Percentiles rank a stretch among this genome's conserved stretches.
Conservation (phyloP, 1,139 yeast genomes). For the Eremothecium cymbalariae region DNA sequence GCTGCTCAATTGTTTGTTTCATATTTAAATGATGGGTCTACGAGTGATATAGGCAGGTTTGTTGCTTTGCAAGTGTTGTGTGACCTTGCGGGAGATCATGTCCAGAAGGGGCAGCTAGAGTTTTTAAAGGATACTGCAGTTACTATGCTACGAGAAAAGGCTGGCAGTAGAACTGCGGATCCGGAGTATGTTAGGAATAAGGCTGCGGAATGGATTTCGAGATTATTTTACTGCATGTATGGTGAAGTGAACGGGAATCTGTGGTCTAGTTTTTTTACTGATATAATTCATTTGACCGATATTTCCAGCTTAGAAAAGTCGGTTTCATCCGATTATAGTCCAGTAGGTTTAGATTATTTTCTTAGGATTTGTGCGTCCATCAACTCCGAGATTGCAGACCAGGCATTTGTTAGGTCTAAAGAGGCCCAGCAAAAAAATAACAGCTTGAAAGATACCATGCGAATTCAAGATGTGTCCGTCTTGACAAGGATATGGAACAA, state of each 20-base stretch:
- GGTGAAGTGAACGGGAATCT: slow-evolving; percentile 35
- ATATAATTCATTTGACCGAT: slow-evolving; percentile 40
- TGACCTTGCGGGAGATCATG: slow-evolving; percentile 40
- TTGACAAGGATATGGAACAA: slow-evolving; percentile 64
- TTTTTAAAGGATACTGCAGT: slow-evolving; percentile 38
- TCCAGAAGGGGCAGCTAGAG: slow-evolving; percentile 11
- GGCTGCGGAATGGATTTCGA: slow-evolving; percentile 63
- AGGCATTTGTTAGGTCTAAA: slow-evolving; percentile 62
- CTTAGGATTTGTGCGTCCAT: slow-evolving; percentile 64
- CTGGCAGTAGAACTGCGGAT: slow-evolving; percentile 36
- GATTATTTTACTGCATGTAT: slow-evolving; percentile 62
- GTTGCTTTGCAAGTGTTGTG: slow-evolving; percentile 77
- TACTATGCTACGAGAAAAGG: slow-evolving; percentile 35
- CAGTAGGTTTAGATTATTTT: slow-evolving; percentile 63
- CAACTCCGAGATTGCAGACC: slow-evolving; percentile 92
- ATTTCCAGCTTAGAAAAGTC: not conserved
- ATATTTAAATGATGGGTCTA: slow-evolving; percentile 41
- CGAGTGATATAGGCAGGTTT: slow-evolving; percentile 55
- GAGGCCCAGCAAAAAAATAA: slow-evolving; percentile 58
- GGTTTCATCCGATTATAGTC: slow-evolving; percentile 24
- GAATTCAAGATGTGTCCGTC: slow-evolving; percentile 65
- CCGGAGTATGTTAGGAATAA: slow-evolving; percentile 69
- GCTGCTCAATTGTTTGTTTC: slow-evolving; percentile 76
- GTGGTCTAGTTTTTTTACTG: slow-evolving; percentile 64
- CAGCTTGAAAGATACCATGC: slow-evolving; percentile 68